These are phyloP conservation scores for Parastagonospora avenae DNA, from an alignment of 2,329 filamentous ascomycete genomes.

Conservation along the genomic window DNA sequence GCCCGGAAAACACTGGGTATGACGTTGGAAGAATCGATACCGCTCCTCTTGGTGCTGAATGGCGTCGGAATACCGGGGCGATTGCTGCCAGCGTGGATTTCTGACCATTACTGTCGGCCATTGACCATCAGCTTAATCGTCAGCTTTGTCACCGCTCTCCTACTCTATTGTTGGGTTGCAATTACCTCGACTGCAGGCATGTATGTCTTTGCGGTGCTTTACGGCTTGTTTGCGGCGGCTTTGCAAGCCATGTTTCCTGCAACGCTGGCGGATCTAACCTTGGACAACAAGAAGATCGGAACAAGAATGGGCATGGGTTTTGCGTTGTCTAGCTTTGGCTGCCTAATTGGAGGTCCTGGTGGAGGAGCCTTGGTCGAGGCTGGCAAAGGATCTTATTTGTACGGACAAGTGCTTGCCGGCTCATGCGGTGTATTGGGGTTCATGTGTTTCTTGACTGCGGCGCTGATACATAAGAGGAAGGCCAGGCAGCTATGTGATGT, in stretches of 20 bases:
- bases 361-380: conserved; percentile 43
- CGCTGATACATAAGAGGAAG: conserved; percentile 13
- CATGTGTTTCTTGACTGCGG: conserved; percentile 12
- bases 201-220: conserved; percentile 52
- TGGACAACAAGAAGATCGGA: conserved; percentile 49
- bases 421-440: conserved; percentile 17
- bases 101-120: conserved; percentile 48
- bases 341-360: conserved; percentile 34
- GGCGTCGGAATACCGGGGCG: conserved; percentile 57
- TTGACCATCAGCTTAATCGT: conserved; percentile 50
- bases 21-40: conserved; percentile 36
- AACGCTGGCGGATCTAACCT: conserved; percentile 50
- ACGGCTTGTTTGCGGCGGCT: conserved; percentile 55
- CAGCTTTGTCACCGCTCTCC: conserved; percentile 46
- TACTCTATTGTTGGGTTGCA: conserved; percentile 53
- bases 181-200: conserved; percentile 45
- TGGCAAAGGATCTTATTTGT: conserved; percentile 46
- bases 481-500: too few species aligned
- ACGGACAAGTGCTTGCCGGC: conserved; percentile 52
- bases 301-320: conserved; percentile 54
- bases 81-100: conserved; percentile 54
- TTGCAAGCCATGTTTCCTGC: conserved; percentile 53
- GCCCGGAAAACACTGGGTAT: conserved; percentile 58
- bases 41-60: conserved; percentile 54
- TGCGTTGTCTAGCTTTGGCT: conserved; percentile 29